These are phyloP conservation scores for Aurantiochytrium sp. DNA, from an alignment of 108 stramenopile species.

Conservation along the genomic window DNA sequence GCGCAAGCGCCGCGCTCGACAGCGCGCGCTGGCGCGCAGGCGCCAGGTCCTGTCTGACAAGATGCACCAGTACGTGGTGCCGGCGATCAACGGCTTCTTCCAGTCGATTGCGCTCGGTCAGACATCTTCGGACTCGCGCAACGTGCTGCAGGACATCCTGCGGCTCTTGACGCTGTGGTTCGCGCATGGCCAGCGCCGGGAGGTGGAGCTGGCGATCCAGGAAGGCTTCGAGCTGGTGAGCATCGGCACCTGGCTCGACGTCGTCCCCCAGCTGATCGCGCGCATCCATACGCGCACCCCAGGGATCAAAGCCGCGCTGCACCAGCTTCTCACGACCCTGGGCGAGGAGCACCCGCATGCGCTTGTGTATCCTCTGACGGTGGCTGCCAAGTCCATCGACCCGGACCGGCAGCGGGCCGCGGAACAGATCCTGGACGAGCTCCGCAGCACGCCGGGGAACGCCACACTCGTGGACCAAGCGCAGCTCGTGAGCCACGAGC, in stretches of 20 bases:
- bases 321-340: conserved; percentile 76
- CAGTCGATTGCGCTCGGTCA: conserved; percentile 80
- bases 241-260: conserved; percentile 93
- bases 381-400: conserved; percentile 80
- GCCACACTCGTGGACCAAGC: conserved; percentile 82
- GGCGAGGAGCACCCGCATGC: conserved; percentile 90
- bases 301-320: conserved; percentile 71
- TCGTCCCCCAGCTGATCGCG: conserved; percentile 96
- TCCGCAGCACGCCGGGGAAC: conserved; percentile 67
- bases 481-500: conserved; percentile 83
- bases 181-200: conserved; percentile 74
- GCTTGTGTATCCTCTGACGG: conserved; percentile 93
- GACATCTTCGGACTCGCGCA: conserved; percentile 71
- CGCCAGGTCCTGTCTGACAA: neutral
- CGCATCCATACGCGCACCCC: conserved; percentile 81
- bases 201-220: conserved; percentile 53
- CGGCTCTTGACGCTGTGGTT: conserved; percentile 91
- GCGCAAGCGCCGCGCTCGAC: neutral
- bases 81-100: conserved; percentile 86
- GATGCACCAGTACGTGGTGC: conserved; percentile 37
- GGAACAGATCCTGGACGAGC: conserved; percentile 75
- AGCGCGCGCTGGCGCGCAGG: neutral
- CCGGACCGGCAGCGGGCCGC: conserved; percentile 80
- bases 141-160: conserved; percentile 93
- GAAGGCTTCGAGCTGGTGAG: conserved; percentile 67